Base-by-base conservation (phyloP, 768 basidiomycete genomes). In the Termitomyces sp. region DNA sequence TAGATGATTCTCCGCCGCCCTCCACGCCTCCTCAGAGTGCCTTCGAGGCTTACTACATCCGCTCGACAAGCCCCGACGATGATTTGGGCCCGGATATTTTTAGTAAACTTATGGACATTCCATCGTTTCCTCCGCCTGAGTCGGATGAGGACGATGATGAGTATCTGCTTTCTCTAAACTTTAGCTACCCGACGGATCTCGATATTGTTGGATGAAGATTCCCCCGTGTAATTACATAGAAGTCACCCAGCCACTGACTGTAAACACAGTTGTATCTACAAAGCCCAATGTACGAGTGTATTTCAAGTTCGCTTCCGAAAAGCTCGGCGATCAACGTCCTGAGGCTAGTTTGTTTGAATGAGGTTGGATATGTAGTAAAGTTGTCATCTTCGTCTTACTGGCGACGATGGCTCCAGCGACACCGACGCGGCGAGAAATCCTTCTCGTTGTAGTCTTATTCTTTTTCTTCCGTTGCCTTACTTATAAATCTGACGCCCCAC, bases 351-450 rank as follows among this genome's bases (percentile, higher is more conserved):
- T n/a, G n/a, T n/a, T n/a, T n/a, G n/a, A 42, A 60, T 35, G 16
- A 49, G 24, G 32, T 55, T 52, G 35, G 24, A 11, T 20, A 40
- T 33, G 49, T 57, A 18, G 28, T 36, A 18, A 54, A 28, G 40
- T 28, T 61, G 45, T 48, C 24, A n/a, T 62, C 40, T 60, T 39
- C 38, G 36, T 42, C 46, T 36, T 52, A 22, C 15, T 44, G 54
- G 44, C 59, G 61, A 55, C 61, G 57, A 76, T 77, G 76, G 66
- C 74, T 58, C 67, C 71, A 55, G 68, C 79, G 42, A 65, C 76
- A 39, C 87, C 87, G 12, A 86, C 87, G 13, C 75, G 75, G 63
- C 81, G 88, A 54, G 88, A 90, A 67, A 67, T 80, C 42, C 49
- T 81, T 62, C 70, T 90, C 60, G 75, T 88, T 57, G 69, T 76